Evolutionary conservation across 2,329 filamentous ascomycete genomes (phyloP).

Genomic region (Ceratocystis smalleyi): DNA sequence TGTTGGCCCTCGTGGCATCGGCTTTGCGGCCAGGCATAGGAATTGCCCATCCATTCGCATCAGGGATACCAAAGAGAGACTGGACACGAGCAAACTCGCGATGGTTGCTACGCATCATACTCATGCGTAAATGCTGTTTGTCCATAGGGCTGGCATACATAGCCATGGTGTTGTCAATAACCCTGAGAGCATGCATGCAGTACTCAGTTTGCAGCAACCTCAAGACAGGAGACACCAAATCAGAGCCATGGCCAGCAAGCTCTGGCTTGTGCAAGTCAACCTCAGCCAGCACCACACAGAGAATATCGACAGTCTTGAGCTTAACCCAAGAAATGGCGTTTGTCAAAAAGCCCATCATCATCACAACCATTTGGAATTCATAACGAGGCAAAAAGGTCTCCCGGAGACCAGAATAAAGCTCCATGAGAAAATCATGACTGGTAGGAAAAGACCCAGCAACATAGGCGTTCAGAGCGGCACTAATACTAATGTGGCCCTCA

Average conservation of each 20-base stretch:
- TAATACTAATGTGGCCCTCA: slow-evolving; percentile 53
- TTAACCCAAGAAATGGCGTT: slow-evolving; percentile 85
- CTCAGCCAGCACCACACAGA: slow-evolving; percentile 70
- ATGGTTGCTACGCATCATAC: slow-evolving; percentile 78
- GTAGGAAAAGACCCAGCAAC: slow-evolving; percentile 49
- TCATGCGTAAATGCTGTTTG: slow-evolving; percentile 90
- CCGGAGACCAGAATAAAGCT: slow-evolving; percentile 58
- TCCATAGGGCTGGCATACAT: slow-evolving; percentile 88
- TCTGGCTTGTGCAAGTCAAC: slow-evolving; percentile 88
- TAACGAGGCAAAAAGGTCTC: slow-evolving; percentile 65
- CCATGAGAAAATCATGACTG: slow-evolving; percentile 59
- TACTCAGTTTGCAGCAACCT: slow-evolving; percentile 83
- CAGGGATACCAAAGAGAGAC: slow-evolving; percentile 90
- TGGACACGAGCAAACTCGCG: slow-evolving; percentile 93
- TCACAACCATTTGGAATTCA: slow-evolving; percentile 74
- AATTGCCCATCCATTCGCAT: slow-evolving; percentile 90
- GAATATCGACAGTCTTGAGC: slow-evolving; percentile 77
- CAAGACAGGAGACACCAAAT: slow-evolving; percentile 83
- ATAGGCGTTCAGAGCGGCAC: slow-evolving; percentile 54
- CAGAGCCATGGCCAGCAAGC: slow-evolving; percentile 78
- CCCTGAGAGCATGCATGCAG: slow-evolving; percentile 79
- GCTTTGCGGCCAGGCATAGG: slow-evolving; percentile 85
- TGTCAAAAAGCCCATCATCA: slow-evolving; percentile 78
- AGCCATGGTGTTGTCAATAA: slow-evolving; percentile 88
- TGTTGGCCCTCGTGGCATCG: slow-evolving; percentile 71